These are phyloP conservation scores for Strigomonas galati DNA, from an alignment of 208 protist species.

Conservation along the genomic window DNA sequence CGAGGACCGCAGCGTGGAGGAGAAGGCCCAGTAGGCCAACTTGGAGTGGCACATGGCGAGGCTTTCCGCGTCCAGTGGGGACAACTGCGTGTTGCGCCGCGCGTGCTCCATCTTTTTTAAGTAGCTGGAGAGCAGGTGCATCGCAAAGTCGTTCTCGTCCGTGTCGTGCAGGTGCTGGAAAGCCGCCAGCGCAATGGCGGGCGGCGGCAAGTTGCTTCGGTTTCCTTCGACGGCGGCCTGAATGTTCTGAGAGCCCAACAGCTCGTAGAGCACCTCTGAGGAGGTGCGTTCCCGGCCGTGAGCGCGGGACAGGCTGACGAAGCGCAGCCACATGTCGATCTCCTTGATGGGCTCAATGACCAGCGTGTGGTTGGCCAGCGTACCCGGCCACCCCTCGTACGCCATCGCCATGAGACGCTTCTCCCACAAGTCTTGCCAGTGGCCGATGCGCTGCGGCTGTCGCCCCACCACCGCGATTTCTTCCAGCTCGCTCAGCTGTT, in stretches of 20 bases:
- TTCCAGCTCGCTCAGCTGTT: conserved; percentile 99
- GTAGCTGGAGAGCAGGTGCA: conserved; percentile 68
- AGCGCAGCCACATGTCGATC: conserved; percentile 97
- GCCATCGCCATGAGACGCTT: conserved; percentile 82
- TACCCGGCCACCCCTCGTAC: conserved; percentile 96
- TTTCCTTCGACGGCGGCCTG: conserved; percentile 23
- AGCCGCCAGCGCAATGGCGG: conserved; percentile 70
- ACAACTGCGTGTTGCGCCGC: conserved; percentile 8
- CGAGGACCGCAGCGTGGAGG: conserved; percentile 13
- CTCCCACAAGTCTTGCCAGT: conserved; percentile 89
- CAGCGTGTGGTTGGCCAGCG: conserved; percentile 95
- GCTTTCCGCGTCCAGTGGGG: conserved; percentile 20
- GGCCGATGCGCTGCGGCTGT: conserved; percentile 43
- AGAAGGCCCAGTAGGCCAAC: conserved; percentile 79
- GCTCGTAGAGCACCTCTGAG: conserved; percentile 86
- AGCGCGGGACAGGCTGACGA: conserved; percentile 93
- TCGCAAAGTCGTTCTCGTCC: conserved; percentile 60
- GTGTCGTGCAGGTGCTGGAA: conserved; percentile 88
- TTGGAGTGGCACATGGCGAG: conserved; percentile 83
- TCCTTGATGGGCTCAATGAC: conserved; percentile 93
- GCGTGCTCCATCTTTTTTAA: conserved; percentile 44
- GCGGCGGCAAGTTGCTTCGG: conserved; percentile 35
- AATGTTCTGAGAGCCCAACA: conserved; percentile 77
- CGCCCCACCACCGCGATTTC: conserved; percentile 91
- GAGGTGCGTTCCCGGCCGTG: conserved; percentile 80